These are phyloP conservation scores for Eimeria sp. DNA, from an alignment of 169 alveolate species.

Conservation along the genomic window DNA sequence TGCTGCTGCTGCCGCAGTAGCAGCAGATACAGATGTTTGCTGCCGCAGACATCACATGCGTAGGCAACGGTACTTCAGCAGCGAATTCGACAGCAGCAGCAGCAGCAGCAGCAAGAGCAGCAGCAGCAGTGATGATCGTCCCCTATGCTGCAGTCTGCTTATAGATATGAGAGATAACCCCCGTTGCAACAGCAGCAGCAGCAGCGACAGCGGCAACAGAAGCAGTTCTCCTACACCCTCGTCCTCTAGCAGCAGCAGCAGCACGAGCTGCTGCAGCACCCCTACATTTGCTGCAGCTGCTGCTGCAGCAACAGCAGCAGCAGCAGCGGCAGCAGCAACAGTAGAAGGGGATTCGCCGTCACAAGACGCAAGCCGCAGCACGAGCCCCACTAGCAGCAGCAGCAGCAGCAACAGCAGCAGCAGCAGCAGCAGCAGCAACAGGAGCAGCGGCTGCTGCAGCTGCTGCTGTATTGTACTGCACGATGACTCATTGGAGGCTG, in stretches of 20 bases:
- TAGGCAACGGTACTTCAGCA: not conserved
- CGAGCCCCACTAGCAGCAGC: constrained; percentile 8
- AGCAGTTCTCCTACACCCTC: not conserved
- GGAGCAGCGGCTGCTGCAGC: constrained; percentile 63
- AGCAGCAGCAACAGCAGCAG: not conserved
- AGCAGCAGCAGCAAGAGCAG: constrained; percentile 19
- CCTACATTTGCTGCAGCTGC: not conserved
- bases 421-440: not conserved
- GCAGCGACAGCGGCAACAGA: not conserved
- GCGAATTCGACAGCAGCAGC: constrained; percentile 2
- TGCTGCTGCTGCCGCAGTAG: not conserved
- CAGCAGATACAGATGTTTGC: not conserved
- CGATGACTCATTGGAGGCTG: not conserved
- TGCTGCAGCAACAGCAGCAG: not conserved
- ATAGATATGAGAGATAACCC: constrained; percentile 55
- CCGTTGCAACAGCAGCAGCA: constrained; percentile 31
- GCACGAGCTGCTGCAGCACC: constrained; percentile 18
- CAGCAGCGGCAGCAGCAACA: constrained; percentile 28
- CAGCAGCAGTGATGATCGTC: constrained; percentile 11
- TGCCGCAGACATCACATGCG: constrained; percentile 43
- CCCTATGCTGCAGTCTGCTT: constrained; percentile 33
- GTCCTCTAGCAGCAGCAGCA: constrained; percentile 39
- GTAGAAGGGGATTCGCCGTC: not conserved
- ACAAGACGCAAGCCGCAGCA: not conserved
- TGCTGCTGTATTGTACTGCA: constrained; percentile 46